Evolutionary conservation across 106 monocot genomes (phyloP).

Genomic region (Posidonia australis): DNA sequence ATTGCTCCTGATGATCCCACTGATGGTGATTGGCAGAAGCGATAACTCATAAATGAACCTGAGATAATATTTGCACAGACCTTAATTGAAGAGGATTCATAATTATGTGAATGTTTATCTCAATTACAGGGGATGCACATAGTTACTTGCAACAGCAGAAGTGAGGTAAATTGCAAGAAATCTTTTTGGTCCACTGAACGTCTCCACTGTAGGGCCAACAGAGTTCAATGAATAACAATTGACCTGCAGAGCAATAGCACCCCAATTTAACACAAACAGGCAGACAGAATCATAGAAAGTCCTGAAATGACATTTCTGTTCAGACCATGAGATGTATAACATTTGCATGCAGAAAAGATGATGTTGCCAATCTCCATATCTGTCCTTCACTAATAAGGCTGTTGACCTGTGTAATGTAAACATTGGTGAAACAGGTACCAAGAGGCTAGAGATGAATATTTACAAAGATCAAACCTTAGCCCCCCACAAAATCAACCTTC

Average conservation of each 20-base stretch:
- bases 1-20: constrained; percentile 94
- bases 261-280: background rate
- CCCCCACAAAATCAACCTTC: constrained; percentile 56
- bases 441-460: background rate
- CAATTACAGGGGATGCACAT: constrained; percentile 6
- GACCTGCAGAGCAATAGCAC: constrained; percentile 28
- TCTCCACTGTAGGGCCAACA: constrained; percentile 73
- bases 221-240: constrained; percentile 87
- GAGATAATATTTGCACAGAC: constrained; percentile 14
- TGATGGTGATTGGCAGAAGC: constrained; percentile 51
- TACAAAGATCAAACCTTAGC: constrained; percentile 47
- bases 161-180: constrained; percentile 72
- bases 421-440: background rate
- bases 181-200: constrained; percentile 56
- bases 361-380: constrained; percentile 68
- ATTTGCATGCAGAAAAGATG: constrained; percentile 75
- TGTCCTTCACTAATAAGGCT: constrained; percentile 61
- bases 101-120: constrained; percentile 4
- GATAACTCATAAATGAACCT: constrained; percentile 87
- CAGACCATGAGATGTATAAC: constrained; percentile 61
- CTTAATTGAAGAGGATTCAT: constrained; percentile 4
- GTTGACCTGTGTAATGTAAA: constrained; percentile 36
- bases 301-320: no score
- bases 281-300: background rate
- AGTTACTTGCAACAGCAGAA: constrained; percentile 76